phyloP scores from a whole-genome alignment of 805 yeast species.

The Metschnikowia drakensbergensis region DNA sequence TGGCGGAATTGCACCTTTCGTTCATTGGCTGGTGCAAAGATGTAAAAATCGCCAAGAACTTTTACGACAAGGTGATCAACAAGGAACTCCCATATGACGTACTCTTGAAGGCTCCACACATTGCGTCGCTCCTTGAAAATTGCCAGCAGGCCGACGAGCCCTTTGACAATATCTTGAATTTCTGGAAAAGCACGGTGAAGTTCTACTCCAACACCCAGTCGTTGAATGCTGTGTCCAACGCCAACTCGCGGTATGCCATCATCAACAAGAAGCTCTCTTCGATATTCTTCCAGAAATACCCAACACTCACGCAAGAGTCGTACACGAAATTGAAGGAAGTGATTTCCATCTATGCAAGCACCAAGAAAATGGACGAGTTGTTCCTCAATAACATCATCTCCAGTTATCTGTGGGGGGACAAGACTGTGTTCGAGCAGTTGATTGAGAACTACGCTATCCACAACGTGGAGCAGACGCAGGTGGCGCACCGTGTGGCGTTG shows the following conservation, averaged over 20 bases:
- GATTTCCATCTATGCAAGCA: slow-evolving; percentile 51
- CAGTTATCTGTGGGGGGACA: slow-evolving; percentile 64
- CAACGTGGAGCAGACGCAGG: slow-evolving; percentile 58
- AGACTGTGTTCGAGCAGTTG: slow-evolving; percentile 60
- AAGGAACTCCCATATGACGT: slow-evolving; percentile 71
- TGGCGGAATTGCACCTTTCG: slow-evolving; percentile 70
- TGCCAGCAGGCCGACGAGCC: slow-evolving; percentile 55
- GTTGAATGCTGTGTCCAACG: slow-evolving; percentile 35
- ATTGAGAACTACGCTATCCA: slow-evolving; percentile 56
- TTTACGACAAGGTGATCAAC: slow-evolving; percentile 68
- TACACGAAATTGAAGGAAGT: slow-evolving; percentile 53
- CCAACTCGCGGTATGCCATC: slow-evolving; percentile 69
- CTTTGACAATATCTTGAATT: slow-evolving; percentile 53
- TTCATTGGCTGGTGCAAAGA: slow-evolving; percentile 78
- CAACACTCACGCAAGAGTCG: slow-evolving; percentile 50
- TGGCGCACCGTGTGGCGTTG: slow-evolving; percentile 66
- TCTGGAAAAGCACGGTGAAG: slow-evolving; percentile 60
- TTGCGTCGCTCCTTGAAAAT: slow-evolving; percentile 59
- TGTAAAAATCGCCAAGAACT: slow-evolving; percentile 63
- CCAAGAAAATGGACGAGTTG: slow-evolving; percentile 69
- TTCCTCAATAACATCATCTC: slow-evolving; percentile 74
- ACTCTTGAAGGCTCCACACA: slow-evolving; percentile 68
- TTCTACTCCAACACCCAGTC: slow-evolving; percentile 46
- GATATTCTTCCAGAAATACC: slow-evolving; percentile 60
- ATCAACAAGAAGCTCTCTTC: slow-evolving; percentile 66